Percentiles rank a stretch among this genome's conserved stretches.
Evolutionary conservation across 768 basidiomycete genomes (phyloP).

Genomic region (Nevesoporus exiguus): DNA sequence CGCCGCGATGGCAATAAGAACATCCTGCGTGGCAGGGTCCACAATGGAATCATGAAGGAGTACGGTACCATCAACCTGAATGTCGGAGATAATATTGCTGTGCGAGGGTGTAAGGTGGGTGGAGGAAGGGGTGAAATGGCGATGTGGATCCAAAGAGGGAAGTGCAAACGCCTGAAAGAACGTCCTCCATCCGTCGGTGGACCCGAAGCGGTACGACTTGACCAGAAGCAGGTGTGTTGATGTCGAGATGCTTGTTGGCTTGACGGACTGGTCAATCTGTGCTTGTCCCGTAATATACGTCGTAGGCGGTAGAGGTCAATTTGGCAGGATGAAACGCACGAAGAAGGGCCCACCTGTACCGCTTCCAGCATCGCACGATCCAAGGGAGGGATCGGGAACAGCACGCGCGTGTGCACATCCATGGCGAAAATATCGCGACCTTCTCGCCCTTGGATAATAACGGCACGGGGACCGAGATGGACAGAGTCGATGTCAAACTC

Average conservation of each 20-base stretch:
- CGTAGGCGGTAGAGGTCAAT: not conserved
- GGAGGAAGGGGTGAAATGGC: no score
- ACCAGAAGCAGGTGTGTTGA: conserved; percentile 19
- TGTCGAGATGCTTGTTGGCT: conserved; percentile 1
- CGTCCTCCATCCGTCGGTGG: conserved; percentile 4
- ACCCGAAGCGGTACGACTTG: not conserved
- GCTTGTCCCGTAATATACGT: not conserved
- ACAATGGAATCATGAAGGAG: conserved; percentile 11
- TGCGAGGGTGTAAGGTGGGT: conserved; percentile 5
- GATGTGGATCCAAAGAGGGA: not conserved
- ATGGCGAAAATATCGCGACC: not conserved
- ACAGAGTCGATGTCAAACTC: not conserved
- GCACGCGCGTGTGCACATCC: not conserved
- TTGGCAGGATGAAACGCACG: not conserved
- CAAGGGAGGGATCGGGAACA: not conserved
- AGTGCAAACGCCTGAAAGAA: conserved; percentile 13
- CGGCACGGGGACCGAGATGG: not conserved
- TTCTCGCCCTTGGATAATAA: not conserved
- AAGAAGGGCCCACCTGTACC: not conserved
- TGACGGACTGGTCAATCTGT: no score
- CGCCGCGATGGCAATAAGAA: not conserved
- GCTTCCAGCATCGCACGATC: not conserved
- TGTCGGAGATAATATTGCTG: conserved; percentile 1
- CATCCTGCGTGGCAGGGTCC: not conserved
- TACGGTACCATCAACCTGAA: not conserved